Percentiles rank a stretch among this genome's conserved stretches.
Evolutionary conservation across 768 basidiomycete species (phyloP).

Genomic region (Lentinula boryana): DNA sequence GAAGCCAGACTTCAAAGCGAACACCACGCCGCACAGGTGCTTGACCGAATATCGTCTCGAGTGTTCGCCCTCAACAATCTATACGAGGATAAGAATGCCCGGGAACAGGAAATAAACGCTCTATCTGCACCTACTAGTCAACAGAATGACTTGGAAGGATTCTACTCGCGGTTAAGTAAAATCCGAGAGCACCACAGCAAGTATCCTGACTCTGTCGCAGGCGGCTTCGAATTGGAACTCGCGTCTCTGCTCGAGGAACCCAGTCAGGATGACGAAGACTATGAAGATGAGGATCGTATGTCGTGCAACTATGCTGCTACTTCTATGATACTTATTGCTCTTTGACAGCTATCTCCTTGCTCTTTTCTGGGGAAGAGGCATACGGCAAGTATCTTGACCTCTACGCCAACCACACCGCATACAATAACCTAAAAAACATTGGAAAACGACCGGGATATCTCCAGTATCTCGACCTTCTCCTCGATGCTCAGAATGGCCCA

Average conservation of each 20-base stretch:
- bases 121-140: constrained; percentile 49
- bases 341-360: constrained; percentile 59
- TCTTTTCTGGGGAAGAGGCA: constrained; percentile 95
- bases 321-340: background rate
- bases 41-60: constrained; percentile 75
- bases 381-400: constrained; percentile 95
- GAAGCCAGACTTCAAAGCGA: constrained; percentile 67
- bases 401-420: constrained; percentile 81
- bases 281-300: constrained; percentile 84
- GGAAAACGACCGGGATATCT: constrained; percentile 84
- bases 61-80: constrained; percentile 57
- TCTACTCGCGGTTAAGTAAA: constrained; percentile 93
- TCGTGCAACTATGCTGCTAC: constrained; percentile 15
- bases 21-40: constrained; percentile 87
- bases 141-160: constrained; percentile 80
- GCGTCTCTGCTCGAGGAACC: constrained; percentile 75
- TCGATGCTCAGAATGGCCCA: constrained; percentile 51
- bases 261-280: constrained; percentile 61
- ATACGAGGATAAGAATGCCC: constrained; percentile 73
- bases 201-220: constrained; percentile 86
- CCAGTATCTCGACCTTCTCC: constrained; percentile 87
- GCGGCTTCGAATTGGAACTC: constrained; percentile 79
- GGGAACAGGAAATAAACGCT: constrained; percentile 60
- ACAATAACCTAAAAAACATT: constrained; percentile 84
- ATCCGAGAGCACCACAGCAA: constrained; percentile 95